Evolutionary conservation across 257 asterid genomes (phyloP).

Genomic region (Avicennia marina): DNA sequence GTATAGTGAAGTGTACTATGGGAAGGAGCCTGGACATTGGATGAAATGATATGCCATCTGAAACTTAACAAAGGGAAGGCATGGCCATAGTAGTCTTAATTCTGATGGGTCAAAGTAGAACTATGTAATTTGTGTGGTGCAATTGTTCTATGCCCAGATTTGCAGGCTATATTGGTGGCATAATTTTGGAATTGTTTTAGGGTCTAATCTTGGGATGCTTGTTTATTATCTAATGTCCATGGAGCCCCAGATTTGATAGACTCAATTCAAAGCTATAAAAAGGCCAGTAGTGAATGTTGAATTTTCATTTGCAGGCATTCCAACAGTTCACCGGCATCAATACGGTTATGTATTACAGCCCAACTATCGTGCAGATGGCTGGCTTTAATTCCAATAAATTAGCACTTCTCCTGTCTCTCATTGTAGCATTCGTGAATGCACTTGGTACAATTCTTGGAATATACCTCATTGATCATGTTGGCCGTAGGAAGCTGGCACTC

Average conservation of each 20-base stretch:
- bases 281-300: too few species aligned
- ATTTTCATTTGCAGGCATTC: conserved; percentile 61
- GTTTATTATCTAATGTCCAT: too few species aligned
- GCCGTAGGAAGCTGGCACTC: conserved; percentile 74
- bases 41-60: too few species aligned
- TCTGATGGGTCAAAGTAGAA: background rate
- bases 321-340: conserved; percentile 93
- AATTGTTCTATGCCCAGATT: background rate
- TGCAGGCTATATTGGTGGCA: background rate
- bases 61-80: background rate
- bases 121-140: background rate
- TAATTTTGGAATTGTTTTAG: too few species aligned
- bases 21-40: too few species aligned
- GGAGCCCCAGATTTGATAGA: too few species aligned
- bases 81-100: background rate
- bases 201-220: too few species aligned
- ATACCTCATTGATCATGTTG: conserved; percentile 71
- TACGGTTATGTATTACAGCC: conserved; percentile 94
- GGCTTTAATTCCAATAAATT: conserved; percentile 76
- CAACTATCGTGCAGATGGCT: conserved; percentile 94
- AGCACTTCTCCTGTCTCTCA: conserved; percentile 80
- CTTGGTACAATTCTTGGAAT: conserved; percentile 77
- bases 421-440: conserved; percentile 70
- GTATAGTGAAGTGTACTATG: too few species aligned
- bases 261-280: too few species aligned